Base-by-base conservation (phyloP, 2,329 filamentous ascomycete species). In the Simplicillium sp. region DNA sequence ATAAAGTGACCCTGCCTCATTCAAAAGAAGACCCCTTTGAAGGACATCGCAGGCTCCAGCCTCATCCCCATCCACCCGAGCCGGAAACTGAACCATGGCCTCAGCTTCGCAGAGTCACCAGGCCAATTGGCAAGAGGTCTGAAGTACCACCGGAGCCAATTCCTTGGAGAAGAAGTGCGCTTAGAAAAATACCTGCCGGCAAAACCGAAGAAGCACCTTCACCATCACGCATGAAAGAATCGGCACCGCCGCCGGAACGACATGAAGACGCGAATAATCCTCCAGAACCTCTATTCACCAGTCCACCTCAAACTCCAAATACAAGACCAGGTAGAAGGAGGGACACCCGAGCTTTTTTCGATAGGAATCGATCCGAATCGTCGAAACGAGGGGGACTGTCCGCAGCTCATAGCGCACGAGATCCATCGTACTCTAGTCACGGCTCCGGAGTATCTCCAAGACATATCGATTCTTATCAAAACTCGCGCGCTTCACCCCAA, bases 291-390 rank as follows among this genome's bases (percentile, higher is more conserved):
- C 42, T 36, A 12, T 15, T 18, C 16, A 38, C 9, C 34, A 13
- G 34, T 36, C 14, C 34, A 13, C 11, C 34, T 16, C 12, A 18
- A 6, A 15, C 34, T 17, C 18, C 34, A 11, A 36, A 36, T 25
- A 25, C 20, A n/a, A 31, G 32, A 18, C 42, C 29, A 25, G 32
- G 38, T 14, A 38, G 28, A 29, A 31, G 31, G 29, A 29, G 37
- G 29, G 34, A 34, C 32, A 39, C 37, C 3, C 17, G 29, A 15
- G 35, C 33, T n/a, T 44, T 40, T 33, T 44, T 31, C 32, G 38
- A 44, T 40, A 20, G 42, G 35, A 44, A 44, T 31, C 36, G 35
- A 33, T 44, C 42, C 3, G 35, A 41, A 28, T 40, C 42, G 16
- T 20, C 28, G 25, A 34, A 39, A 14, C 42, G 31, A 29, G 36